phyloP scores from a whole-genome alignment of 495 filamentous ascomycete species.

The Podospora tetraspora region DNA sequence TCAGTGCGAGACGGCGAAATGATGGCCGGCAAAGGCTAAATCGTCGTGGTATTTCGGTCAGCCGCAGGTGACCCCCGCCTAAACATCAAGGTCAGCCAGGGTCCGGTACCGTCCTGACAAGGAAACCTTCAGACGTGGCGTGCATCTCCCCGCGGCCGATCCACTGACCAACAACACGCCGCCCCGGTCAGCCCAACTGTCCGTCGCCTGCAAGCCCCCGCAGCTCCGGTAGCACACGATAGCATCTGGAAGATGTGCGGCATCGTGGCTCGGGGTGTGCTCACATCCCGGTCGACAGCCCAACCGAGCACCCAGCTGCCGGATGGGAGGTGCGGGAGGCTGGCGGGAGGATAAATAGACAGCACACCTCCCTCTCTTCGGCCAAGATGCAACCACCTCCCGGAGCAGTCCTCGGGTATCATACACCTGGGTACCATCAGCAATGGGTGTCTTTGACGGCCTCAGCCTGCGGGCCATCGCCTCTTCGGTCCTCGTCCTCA shows the following conservation, averaged over 20 bases:
- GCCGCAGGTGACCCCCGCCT: neutral
- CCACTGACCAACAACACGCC: neutral
- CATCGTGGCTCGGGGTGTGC: neutral
- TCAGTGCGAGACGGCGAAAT: neutral
- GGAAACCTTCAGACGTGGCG: neutral
- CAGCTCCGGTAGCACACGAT: neutral
- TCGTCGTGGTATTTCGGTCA: neutral
- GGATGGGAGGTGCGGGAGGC: neutral
- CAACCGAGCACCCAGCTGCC: neutral
- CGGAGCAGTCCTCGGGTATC: neutral
- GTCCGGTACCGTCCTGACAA: neutral
- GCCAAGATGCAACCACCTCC: neutral
- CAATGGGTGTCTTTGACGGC: slow-evolving; percentile 22
- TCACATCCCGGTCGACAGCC: neutral
- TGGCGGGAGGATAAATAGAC: neutral
- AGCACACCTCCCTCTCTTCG: neutral
- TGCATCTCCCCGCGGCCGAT: neutral
- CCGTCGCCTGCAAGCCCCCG: neutral
- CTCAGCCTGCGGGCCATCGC: slow-evolving; percentile 23
- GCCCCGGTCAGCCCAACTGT: neutral
- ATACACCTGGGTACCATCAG: neutral
- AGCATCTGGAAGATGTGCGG: neutral
- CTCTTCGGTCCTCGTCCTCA: slow-evolving; percentile 19
- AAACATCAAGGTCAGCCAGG: neutral
- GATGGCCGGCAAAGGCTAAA: neutral